Evolutionary conservation across 345 rosid genomes (phyloP), one percentile per base, ranked within the genome.

Genomic region (Kernera saxatilis): DNA sequence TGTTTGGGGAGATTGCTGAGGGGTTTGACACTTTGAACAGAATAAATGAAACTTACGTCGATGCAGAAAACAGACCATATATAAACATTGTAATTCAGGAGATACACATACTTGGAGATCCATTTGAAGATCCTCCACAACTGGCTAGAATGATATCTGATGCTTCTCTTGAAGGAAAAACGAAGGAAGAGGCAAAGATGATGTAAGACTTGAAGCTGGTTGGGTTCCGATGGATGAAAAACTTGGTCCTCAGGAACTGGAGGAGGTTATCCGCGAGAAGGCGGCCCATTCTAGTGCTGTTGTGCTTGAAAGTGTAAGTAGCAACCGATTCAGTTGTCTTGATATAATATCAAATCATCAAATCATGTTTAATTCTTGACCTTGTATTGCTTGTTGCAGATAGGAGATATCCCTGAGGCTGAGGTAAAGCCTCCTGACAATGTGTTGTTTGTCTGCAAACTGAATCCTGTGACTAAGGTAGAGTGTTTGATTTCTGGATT

Each of bases 201-300:
- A 88, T 27, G 98, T 89, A 26, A 88, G 96, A 49, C 96, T 94
- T 77, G 99, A 94, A 82, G 98, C 89, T 82, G 99, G 88, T 78
- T 94, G 99, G 99, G 90, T 91, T 63, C 98, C 99, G 14, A 67
- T 94, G 85, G 99, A 94, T 74, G 98, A 94, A 73, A 80, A 86
- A 79, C 75, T 94, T 61, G 87, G 83, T 60, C 26, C 77, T 12
- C 74, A 72, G 3, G 93, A 94, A 58, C 84, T 94, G 56, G 96
- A 91, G 77, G 93, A 89, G 82, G 77, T 85, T 80, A 74, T 94
- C 52, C 87, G 89, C 18, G 79, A 70, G 27, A 94, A 94, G 77
- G 93, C 84, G 55, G 99, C 98, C 52, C 93, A 82, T 74, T 88
- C 97, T 35, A 84, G 96, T 75, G 99, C 97, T 61, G 98, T 91